Percentiles rank a stretch among this genome's conserved stretches.
Conservation (phyloP, 495 filamentous ascomycete genomes). For the Penicillium fimorum region DNA sequence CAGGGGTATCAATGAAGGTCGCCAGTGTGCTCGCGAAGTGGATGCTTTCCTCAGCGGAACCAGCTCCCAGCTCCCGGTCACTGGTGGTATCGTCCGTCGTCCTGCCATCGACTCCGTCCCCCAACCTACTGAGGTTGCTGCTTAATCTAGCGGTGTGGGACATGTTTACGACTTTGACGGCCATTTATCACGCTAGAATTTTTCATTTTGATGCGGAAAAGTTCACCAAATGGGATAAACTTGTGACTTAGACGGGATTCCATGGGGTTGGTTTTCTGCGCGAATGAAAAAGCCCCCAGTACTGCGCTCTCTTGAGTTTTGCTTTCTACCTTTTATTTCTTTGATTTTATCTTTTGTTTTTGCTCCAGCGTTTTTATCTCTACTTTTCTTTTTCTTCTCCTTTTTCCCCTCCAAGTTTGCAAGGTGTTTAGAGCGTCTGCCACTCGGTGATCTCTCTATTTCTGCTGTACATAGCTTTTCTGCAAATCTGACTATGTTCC, state of each 20-base stretch:
- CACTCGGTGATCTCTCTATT: constrained; percentile 16
- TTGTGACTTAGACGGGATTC: constrained; percentile 5
- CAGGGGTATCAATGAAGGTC: constrained; percentile 98
- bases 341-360: constrained; percentile 9
- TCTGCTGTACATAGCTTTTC: constrained; percentile 32
- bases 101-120: constrained; percentile 56
- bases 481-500: constrained; percentile 13
- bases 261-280: constrained; percentile 1
- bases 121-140: constrained; percentile 29
- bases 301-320: constrained; percentile 1
- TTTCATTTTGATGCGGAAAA: constrained; percentile 4
- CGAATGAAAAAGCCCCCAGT: constrained; percentile 5
- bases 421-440: constrained; percentile 38
- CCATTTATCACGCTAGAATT: constrained; percentile 12
- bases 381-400: constrained; percentile 13
- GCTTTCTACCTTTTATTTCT: neutral
- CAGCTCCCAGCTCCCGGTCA: constrained; percentile 81
- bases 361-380: constrained; percentile 13
- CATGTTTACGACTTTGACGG: constrained; percentile 15
- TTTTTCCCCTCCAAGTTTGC: constrained; percentile 14
- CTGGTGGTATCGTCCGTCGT: constrained; percentile 89
- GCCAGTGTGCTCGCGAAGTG: constrained; percentile 90
- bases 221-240: constrained; percentile 7
- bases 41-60: constrained; percentile 79
- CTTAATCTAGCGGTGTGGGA: constrained; percentile 16